A percentile compares a stretch with the other conserved stretches of the same genome.
These are phyloP conservation scores for Scutellaria galericulata DNA, from an alignment of 257 asterid species.

Conservation along the genomic window DNA sequence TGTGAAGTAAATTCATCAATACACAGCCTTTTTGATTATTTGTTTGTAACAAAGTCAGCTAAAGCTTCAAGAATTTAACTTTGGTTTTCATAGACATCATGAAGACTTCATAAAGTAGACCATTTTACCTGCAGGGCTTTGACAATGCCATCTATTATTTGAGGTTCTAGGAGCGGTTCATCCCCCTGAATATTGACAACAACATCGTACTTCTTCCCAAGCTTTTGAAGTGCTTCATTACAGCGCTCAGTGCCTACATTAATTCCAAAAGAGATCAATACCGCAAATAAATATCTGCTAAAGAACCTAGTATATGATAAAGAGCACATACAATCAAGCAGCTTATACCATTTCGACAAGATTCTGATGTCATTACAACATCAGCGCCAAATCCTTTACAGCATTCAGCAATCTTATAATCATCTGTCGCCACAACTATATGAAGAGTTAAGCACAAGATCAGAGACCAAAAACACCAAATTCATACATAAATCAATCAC, in stretches of 20 bases:
- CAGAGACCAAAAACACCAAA: constrained; percentile 28
- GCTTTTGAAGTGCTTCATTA: constrained; percentile 78
- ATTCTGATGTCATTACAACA: constrained; percentile 86
- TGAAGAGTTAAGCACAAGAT: constrained; percentile 17
- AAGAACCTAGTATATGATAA: background rate
- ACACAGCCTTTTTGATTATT: background rate
- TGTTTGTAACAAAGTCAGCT: background rate
- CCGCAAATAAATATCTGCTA: constrained; percentile 2
- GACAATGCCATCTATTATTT: constrained; percentile 82
- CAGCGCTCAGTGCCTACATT: constrained; percentile 82
- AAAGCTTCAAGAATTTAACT: too few species aligned
- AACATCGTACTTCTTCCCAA: constrained; percentile 69
- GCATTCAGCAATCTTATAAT: constrained; percentile 86
- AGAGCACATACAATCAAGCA: background rate
- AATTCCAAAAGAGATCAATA: constrained; percentile 15
- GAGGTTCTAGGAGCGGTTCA: constrained; percentile 96
- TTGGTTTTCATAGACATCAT: background rate
- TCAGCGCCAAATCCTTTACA: constrained; percentile 92
- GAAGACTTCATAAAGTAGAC: background rate
- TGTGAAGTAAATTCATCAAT: background rate
- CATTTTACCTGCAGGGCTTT: constrained; percentile 72
- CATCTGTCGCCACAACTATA: constrained; percentile 92
- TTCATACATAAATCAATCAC: background rate
- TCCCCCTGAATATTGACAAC: constrained; percentile 96
- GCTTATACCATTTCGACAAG: constrained; percentile 76